Evolutionary conservation across 257 asterid genomes (phyloP).

Genomic region (Craterostigma plantagineum): DNA sequence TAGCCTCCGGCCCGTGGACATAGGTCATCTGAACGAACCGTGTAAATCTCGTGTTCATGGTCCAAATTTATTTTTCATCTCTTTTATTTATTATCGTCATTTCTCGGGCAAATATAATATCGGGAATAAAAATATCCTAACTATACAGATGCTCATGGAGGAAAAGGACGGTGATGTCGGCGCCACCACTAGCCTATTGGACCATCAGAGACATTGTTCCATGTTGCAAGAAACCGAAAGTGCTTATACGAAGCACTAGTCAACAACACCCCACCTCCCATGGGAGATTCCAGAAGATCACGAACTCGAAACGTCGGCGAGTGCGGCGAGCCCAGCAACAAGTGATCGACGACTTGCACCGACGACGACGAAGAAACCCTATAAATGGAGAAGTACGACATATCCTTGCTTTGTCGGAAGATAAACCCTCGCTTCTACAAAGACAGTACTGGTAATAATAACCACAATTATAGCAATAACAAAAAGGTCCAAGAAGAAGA

Average conservation of each 20-base stretch:
- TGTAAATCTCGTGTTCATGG: no score
- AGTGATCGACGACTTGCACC: constrained; percentile 17
- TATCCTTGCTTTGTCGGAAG: constrained; percentile 38
- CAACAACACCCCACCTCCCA: no score
- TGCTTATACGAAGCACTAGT: constrained; percentile 31
- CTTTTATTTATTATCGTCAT: no score
- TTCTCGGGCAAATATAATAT: no score
- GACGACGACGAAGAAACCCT: constrained; percentile 16
- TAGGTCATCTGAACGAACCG: no score
- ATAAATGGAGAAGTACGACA: constrained; percentile 26
- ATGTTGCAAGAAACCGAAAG: constrained; percentile 66
- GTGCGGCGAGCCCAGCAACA: constrained; percentile 13
- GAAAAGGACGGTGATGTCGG: constrained; percentile 41
- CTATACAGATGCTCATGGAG: constrained; percentile 43
- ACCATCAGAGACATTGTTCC: constrained; percentile 36
- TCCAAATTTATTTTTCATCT: no score
- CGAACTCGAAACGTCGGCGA: neutral
- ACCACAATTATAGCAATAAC: neutral
- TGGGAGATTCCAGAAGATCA: neutral
- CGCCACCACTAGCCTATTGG: no score
- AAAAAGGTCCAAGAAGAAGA: constrained; percentile 8
- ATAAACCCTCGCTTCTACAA: constrained; percentile 36
- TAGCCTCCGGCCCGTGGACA: no score
- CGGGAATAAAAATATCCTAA: no score
- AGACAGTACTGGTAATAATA: neutral